Base-by-base conservation (phyloP, 495 filamentous ascomycete species). In the Friedmanniomyces simplex region DNA sequence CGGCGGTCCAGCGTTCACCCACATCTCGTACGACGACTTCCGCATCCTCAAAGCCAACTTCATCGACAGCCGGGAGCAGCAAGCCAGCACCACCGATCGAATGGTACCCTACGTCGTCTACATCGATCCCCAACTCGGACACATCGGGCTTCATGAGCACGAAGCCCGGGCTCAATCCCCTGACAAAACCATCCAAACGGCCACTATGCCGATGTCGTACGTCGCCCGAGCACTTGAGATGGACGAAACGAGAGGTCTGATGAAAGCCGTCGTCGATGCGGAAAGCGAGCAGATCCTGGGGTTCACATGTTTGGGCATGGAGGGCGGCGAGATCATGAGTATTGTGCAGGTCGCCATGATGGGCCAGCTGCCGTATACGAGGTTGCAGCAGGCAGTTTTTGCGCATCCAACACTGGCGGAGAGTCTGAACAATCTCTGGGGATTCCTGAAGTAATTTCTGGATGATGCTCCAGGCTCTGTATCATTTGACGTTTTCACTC, bases 21-120 rank as follows among this genome's bases (percentile, higher is more conserved):
- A 81, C 65, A 69, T 79, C 49, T 75, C 73, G 0, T 79, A 78
- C 67, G 76, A 81, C 62, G 76, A 79, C 63, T 79, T 74, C 54
- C 76, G 78, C 51, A 75, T 79, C 61, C 36, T 79, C 37, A 67
- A 70, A 36, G 56, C 63, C 54, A 74, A 76, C 60, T 54, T 76
- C 57, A 39, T 73, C 49, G 21, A 54, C 34, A 8, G 42, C 2
- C 18, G 18, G 6, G 12, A 6, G 3, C 3, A 26, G 11, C 26
- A 58, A 22, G 37, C 25, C 14, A 70, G 67, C 16, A 74, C 65
- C 3, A 43, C 49, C n/a, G 65, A 71, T 48, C 70, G 71, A 14
- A 54, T 68, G 8, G 60, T 53, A 11, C 74, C 76, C 3, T 79
- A 77, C 62, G 73, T 75, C 28, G 67, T 74, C 12, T 80, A 72